These are phyloP conservation scores for Suhomyces bokatorum DNA, from an alignment of 1,139 yeast species.

Conservation along the genomic window DNA sequence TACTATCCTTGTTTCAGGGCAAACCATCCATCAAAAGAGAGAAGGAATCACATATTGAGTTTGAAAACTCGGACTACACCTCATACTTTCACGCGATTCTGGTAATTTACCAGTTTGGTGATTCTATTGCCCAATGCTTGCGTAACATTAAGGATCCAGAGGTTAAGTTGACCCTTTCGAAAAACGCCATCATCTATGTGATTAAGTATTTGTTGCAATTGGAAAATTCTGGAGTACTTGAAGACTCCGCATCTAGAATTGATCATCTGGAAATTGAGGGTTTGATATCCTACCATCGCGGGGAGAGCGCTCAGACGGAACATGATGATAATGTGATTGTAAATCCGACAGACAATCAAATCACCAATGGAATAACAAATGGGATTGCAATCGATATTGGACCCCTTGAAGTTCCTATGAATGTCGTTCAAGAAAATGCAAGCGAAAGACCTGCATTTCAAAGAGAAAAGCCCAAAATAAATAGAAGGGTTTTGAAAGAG, in stretches of 20 bases:
- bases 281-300: background rate
- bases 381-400: conserved; percentile 1
- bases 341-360: background rate
- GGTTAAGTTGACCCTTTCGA: conserved; percentile 23
- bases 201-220: conserved; percentile 30
- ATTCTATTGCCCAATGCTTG: conserved; percentile 54
- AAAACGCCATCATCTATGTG: conserved; percentile 36
- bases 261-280: background rate
- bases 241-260: conserved; percentile 4
- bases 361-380: background rate
- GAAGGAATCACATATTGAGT: conserved; percentile 82
- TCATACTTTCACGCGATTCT: conserved; percentile 77
- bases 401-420: background rate
- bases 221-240: conserved; percentile 21
- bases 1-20: conserved; percentile 74
- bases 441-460: background rate
- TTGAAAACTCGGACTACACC: conserved; percentile 84
- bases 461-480: conserved; percentile 2
- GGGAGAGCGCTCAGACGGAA: background rate
- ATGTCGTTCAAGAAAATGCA: background rate
- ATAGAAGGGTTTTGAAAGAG: conserved; percentile 22
- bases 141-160: conserved; percentile 27
- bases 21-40: conserved; percentile 76
- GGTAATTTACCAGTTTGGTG: conserved; percentile 65
- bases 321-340: background rate